phyloP scores from a whole-genome alignment of 2,329 filamentous ascomycete genomes.

The Trichoderma sp. region DNA sequence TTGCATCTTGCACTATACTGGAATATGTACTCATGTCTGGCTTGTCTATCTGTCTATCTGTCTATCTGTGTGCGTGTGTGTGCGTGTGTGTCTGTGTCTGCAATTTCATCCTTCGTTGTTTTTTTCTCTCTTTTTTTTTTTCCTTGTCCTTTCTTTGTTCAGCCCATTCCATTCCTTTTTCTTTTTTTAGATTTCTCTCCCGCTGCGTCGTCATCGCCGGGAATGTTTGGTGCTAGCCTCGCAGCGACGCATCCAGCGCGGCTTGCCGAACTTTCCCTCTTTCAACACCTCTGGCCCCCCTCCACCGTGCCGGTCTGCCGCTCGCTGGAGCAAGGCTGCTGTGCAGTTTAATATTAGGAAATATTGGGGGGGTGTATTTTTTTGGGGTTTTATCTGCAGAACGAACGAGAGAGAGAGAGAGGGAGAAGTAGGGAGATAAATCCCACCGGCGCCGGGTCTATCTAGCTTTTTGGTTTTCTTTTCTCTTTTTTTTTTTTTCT shows the following conservation, averaged over 20 bases:
- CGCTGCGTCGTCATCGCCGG: background rate
- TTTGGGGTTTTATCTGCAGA: background rate
- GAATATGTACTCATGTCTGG: no score
- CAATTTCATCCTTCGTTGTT: background rate
- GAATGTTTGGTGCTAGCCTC: constrained; percentile 4
- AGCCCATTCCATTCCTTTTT: background rate
- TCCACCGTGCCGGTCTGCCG: constrained; percentile 16
- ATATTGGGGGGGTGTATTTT: background rate
- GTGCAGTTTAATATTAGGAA: constrained; percentile 4
- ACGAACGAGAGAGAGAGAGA: background rate
- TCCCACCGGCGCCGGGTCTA: background rate
- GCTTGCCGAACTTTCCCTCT: constrained; percentile 7
- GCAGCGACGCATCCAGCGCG: constrained; percentile 2
- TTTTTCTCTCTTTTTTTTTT: background rate
- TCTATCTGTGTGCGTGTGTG: no score
- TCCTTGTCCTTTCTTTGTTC: background rate
- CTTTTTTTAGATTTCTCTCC: background rate
- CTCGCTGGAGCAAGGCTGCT: constrained; percentile 12
- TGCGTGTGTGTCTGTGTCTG: background rate
- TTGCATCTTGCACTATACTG: no score
- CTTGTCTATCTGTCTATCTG: no score
- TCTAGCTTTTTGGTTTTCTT: background rate
- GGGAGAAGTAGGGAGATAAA: background rate
- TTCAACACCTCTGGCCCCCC: constrained; percentile 6
- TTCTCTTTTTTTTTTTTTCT: background rate